Evolutionary conservation across 164 flowering plant genomes (phyloP), one percentile per base, ranked within the genome.

Genomic region (Nymphaea colorata): DNA sequence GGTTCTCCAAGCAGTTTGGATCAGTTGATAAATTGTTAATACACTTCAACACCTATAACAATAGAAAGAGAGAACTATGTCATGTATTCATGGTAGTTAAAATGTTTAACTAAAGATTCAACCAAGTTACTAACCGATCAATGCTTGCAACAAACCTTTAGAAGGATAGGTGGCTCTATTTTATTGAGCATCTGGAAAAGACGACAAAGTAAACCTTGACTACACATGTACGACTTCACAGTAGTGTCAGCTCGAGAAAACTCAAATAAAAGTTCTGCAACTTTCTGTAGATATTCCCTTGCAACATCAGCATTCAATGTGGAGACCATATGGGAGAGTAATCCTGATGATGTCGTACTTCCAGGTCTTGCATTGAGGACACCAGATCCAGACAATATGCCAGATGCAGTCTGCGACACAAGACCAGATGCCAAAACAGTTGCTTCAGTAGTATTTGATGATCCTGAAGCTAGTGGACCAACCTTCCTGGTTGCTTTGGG

Each of bases 311-410:
- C 82, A 80, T 83, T 90, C 81, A 91, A 71, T 44, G 96, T 80
- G 15, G 96, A 86, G n/a, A 83, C 98, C 98, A 90, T 90, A 68
- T 90, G 88, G 43, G 93, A 84, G 59, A 95, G 94, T 67, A 92
- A 75, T 51, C 99, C 99, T 53, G 99, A 92, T 51, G 99, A 92
- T 63, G 98, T 75, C 45, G 98, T 85, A 82, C 99, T 95, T 70
- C 97, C 99, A 43, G 97, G 89, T 79, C 96, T 88, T 70, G 99
- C 98, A 82, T 93, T 92, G 76, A 95, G 70, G 73, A 95, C 96
- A 61, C 98, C 99, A 3, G 99, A 92, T 73, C 98, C 99, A 79
- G 99, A 95, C 47, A 92, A 82, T 67, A 95, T 92, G 47, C 98
- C 96, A 18, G 97, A 95, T 71, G 93, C 88, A 18, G 89, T 87